These are phyloP conservation scores for Drechslerella stenobrocha DNA, from an alignment of 2,329 filamentous ascomycete species.

Conservation along the genomic window DNA sequence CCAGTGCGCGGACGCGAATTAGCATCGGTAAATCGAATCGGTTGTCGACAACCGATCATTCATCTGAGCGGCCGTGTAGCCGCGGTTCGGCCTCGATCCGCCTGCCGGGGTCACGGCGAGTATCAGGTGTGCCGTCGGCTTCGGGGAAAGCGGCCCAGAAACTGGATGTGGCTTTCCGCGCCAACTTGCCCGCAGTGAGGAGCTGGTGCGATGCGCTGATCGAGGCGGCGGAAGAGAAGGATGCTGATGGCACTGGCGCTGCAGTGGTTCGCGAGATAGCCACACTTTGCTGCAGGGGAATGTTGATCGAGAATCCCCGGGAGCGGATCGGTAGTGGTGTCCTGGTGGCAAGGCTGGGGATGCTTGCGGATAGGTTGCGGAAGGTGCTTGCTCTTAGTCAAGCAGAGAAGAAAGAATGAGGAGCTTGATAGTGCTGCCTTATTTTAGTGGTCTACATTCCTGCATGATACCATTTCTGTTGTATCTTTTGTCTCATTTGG, in stretches of 20 bases:
- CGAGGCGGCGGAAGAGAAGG: slow-evolving; percentile 41
- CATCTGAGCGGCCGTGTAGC: slow-evolving; percentile 18
- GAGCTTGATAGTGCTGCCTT: background rate
- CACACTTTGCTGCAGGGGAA: slow-evolving; percentile 37
- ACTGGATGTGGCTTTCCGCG: slow-evolving; percentile 37
- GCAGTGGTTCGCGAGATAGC: slow-evolving; percentile 37
- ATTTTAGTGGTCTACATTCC: no score
- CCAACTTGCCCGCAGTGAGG: slow-evolving; percentile 19
- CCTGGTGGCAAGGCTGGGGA: slow-evolving; percentile 29
- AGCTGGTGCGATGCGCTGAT: slow-evolving; percentile 44
- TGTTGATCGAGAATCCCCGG: slow-evolving; percentile 38
- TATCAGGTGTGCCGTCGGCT: slow-evolving; percentile 16
- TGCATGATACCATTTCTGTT: no score
- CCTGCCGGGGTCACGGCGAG: slow-evolving; percentile 17
- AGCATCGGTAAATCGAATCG: slow-evolving; percentile 15
- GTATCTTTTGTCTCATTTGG: background rate
- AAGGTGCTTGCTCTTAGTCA: slow-evolving; percentile 21
- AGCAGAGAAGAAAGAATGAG: slow-evolving; percentile 12
- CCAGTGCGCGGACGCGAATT: slow-evolving; percentile 27
- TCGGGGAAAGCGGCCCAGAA: slow-evolving; percentile 16
- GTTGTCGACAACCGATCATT: slow-evolving; percentile 21
- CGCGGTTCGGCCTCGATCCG: slow-evolving; percentile 6
- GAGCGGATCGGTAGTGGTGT: slow-evolving; percentile 36
- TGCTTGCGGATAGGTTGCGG: slow-evolving; percentile 41
- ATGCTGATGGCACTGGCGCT: slow-evolving; percentile 36